Evolutionary conservation across 345 rosid genomes (phyloP), one percentile per base, ranked within the genome.

Genomic region (Gossypium herbaceum): DNA sequence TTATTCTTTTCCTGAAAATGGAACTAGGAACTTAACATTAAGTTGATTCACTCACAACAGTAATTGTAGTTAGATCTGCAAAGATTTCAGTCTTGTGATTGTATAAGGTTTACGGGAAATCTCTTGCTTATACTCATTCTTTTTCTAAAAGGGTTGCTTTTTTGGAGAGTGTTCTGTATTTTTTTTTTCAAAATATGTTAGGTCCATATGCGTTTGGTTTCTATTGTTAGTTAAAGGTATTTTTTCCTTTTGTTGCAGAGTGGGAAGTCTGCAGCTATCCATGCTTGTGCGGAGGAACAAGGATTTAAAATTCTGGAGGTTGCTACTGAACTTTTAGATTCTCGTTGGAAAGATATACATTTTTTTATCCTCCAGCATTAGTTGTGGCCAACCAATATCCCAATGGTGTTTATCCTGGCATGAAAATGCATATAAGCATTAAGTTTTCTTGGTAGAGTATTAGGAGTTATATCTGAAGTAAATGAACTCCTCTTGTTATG

Each of bases 181-280:
- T 58, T 72, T 59, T 73, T 22, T 45, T 73, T 22, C 27, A 43
- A 72, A 65, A 48, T 62, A 34, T 19, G 15, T 51, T 39, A 25
- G 12, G 54, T 41, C 50, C 77, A 22, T 75, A 48, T 47, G 25
- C 4, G 45, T 82, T 54, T 72, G 25, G 39, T 76, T 70, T 64
- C 12, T 54, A 41, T 8, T 11, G 9, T 22, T 59, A 39, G 50
- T 54, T 68, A 62, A 72, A 64, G 44, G 19, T 50, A 41, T 73
- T 66, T 69, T 59, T 41, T 34, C 41, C 59, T 75, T 19, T 58
- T 58, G 15, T 78, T 84, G 81, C 93, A 95, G 98, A 86, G 99
- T 84, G 98, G 99, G 82, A 95, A 95, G 78, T 91, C 98, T 77
- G 93, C 98, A 29, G 97, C 97, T 75, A 78, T 95, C 71, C 88